phyloP scores from a whole-genome alignment of 768 basidiomycete genomes.

The Tylopilus sp. region DNA sequence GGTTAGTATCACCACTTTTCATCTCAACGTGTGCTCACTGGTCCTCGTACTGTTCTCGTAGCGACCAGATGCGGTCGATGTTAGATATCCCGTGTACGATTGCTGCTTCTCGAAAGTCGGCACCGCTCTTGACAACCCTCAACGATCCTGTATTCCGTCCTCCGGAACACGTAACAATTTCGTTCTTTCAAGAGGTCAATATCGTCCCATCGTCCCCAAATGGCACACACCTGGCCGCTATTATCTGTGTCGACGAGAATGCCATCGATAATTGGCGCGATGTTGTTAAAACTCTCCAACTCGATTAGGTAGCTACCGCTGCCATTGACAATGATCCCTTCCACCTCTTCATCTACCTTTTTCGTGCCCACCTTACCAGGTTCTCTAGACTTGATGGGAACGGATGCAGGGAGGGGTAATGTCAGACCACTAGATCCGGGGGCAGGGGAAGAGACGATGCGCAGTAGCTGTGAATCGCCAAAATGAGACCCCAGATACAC shows the following conservation, averaged over 20 bases:
- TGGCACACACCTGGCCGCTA: slow-evolving; percentile 56
- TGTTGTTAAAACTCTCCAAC: slow-evolving; percentile 64
- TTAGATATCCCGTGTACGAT: slow-evolving; percentile 52
- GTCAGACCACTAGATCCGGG: slow-evolving; percentile 40
- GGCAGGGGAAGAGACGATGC: slow-evolving; percentile 48
- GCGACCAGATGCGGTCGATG: slow-evolving; percentile 61
- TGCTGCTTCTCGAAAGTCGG: slow-evolving; percentile 69
- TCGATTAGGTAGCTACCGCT: slow-evolving; percentile 58
- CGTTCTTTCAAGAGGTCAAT: slow-evolving; percentile 42
- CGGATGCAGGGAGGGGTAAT: slow-evolving; percentile 48
- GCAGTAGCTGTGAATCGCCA: slow-evolving; percentile 76
- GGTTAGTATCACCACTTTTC: not conserved
- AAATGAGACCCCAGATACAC: slow-evolving; percentile 79
- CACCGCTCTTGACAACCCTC: slow-evolving; percentile 76
- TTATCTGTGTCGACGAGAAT: slow-evolving; percentile 69
- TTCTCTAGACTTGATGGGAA: slow-evolving; percentile 37
- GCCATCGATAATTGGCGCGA: slow-evolving; percentile 83
- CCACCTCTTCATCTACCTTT: slow-evolving; percentile 19
- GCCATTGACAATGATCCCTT: slow-evolving; percentile 48
- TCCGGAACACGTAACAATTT: slow-evolving; percentile 86
- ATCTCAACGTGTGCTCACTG: slow-evolving; percentile 37
- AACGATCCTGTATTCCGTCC: slow-evolving; percentile 73
- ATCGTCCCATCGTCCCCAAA: not conserved
- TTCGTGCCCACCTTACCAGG: slow-evolving; percentile 41
- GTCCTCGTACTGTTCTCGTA: slow-evolving; percentile 46